Evolutionary conservation across 371 early-diverging fungal species (phyloP).

Genomic region (Capillidium rhysosporum): DNA sequence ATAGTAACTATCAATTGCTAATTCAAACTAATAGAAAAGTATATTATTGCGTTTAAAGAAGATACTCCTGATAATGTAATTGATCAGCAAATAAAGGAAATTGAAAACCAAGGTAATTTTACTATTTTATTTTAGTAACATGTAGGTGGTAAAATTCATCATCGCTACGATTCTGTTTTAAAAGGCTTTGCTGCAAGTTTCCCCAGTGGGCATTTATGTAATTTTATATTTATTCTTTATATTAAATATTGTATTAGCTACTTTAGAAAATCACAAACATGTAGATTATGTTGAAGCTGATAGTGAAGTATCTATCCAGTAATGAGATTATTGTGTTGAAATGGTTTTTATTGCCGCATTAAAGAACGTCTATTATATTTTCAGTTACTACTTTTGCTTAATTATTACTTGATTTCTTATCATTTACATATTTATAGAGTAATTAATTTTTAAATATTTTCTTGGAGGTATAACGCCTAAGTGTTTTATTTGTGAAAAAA

Average conservation of each 20-base stretch:
- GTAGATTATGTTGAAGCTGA: not conserved
- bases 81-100: conserved; percentile 10
- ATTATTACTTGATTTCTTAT: no score
- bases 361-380: no score
- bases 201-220: conserved; percentile 7
- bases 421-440: no score
- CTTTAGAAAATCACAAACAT: not conserved
- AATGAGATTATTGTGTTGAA: no score
- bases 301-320: not conserved
- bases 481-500: no score
- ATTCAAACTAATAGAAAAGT: not conserved
- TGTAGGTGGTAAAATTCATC: conserved; percentile 13
- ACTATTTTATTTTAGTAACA: not conserved
- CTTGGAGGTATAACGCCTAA: no score
- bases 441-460: no score
- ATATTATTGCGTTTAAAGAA: conserved; percentile 15
- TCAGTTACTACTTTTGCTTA: no score
- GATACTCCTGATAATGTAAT: conserved; percentile 8
- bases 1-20: not conserved
- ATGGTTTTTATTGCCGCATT: no score
- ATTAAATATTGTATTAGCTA: not conserved
- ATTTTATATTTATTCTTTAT: not conserved
- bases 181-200: conserved; percentile 16
- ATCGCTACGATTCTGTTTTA: conserved; percentile 12
- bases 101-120: conserved; percentile 9